Evolutionary conservation across 129 eudicot species (phyloP), one percentile per base, ranked within the genome.

Genomic region (Tagetes patula): DNA sequence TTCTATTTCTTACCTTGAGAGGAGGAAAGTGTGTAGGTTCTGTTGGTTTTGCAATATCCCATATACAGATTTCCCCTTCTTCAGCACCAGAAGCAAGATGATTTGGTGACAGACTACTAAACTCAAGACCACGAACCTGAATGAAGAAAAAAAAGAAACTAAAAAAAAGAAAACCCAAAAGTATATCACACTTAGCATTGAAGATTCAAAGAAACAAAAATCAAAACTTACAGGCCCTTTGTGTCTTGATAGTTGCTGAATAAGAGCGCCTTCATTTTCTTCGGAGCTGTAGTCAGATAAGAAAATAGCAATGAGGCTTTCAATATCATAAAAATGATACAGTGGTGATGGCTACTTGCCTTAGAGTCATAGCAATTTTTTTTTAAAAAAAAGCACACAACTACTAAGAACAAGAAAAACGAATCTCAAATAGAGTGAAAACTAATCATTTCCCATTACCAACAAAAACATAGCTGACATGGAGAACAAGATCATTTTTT

Each of bases 41-140:
- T 45, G 85, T 5, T 61, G 97, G 97, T 52, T 86, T 82, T 65
- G 88, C 70, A 73, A 91, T 77, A 85, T 95, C 97, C 99, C 99
- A 95, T 70, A 95, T 88, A 75, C 91, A 88, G 40, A 95, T 90
- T 81, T 95, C 97, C 54, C 99, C 97, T 83, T 95, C 99, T 86
- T 95, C 99, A 31, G 99, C 99, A 43, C 99, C 99, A 83, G 99
- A 95, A 73, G 97, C 99, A 76, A 95, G 97, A 73, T 82, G 84
- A 79, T 91, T 85, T 13, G 97, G 97, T 56, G 97, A 42, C 46
- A 86, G 70, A 72, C 88, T 67, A 81, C 91, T 91, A 74, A 86
- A 95, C 76, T 95, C 99, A 83, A 95, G 79, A 77, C 99, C 99
- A 56, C 97, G 97, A 77, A 95, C 99, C 99, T 95, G 83, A 12